Base-by-base conservation (phyloP, 345 rosid species). In the Aegle marmelos region DNA sequence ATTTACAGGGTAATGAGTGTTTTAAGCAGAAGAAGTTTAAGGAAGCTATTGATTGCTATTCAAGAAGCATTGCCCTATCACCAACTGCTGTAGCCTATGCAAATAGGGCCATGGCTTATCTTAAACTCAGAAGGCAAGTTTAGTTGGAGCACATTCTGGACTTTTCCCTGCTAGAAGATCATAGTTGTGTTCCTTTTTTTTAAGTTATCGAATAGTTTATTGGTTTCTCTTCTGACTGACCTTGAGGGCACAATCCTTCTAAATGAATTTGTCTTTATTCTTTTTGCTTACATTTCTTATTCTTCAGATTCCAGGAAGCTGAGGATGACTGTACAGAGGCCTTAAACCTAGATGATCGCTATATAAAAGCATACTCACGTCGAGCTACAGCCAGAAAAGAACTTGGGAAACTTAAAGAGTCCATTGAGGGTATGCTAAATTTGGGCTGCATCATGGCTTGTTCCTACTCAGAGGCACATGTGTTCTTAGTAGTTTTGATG, bases 241-340 rank as follows among this genome's bases (percentile, higher is more conserved):
- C 5, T 34, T 48, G 17, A 22, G 30, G 53, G 21, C 48, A 31
- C 16, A 13, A 13, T 66, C 41, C 33, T 33, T 50, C 14, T 67
- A 36, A 37, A 36, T 37, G 62, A 70, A 73, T 19, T 34, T 4
- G 7, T 1, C 59, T 27, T 57, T 39, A 0, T 57, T 63, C 58
- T 76, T 33, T 75, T 31, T 50, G 58, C 70, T 68, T 53, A 68
- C 36, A 48, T 59, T 16, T 53, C 79, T 62, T 25, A 68, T 62
- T 68, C 13, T 28, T 80, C 80, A 91, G 99, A 84, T 96, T 87
- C 80, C 87, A 77, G 79, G 94, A 92, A 82, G 97, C 98, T 62
- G 99, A 90, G 83, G 89, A 86, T 84, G 97, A 96, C 80, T 93
- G 99, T 83, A 88, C 99, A 34, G 98, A 96, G 91, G 95, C 95